A percentile compares a stretch with the other conserved stretches of the same genome.
Evolutionary conservation across 495 filamentous ascomycete genomes (phyloP).

Genomic region (Apodospora peruviana): DNA sequence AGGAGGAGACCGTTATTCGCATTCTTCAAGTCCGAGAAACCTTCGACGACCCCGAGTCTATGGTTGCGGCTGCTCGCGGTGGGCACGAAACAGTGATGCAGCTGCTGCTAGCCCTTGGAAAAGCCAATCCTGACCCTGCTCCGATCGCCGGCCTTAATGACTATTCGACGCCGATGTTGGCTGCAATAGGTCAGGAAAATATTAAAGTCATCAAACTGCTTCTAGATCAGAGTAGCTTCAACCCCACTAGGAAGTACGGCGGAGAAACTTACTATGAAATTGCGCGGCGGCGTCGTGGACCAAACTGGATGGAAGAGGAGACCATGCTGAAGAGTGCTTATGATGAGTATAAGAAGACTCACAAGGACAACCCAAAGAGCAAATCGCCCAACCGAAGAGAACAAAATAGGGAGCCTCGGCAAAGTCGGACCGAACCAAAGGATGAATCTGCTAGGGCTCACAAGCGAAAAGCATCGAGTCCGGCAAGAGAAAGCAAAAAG

Average conservation of each 20-base stretch:
- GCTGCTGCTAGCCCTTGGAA: slow-evolving; percentile 75
- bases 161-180: slow-evolving; percentile 84
- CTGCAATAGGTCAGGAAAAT: slow-evolving; percentile 88
- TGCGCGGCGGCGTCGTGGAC: slow-evolving; percentile 71
- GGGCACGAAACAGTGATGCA: slow-evolving; percentile 84
- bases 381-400: slow-evolving; percentile 52
- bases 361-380: slow-evolving; percentile 36
- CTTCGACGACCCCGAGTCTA: slow-evolving; percentile 69
- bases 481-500: slow-evolving; percentile 40
- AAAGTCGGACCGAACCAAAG: slow-evolving; percentile 42
- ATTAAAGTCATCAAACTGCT: slow-evolving; percentile 74
- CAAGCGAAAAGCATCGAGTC: slow-evolving; percentile 45
- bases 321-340: slow-evolving; percentile 75
- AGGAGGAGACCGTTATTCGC: slow-evolving; percentile 70
- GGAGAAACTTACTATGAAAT: slow-evolving; percentile 81
- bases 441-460: slow-evolving; percentile 31
- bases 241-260: slow-evolving; percentile 65
- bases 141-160: slow-evolving; percentile 50
- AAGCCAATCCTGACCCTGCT: slow-evolving; percentile 72
- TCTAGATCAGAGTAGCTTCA: slow-evolving; percentile 68
- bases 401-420: slow-evolving; percentile 50
- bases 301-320: slow-evolving; percentile 84
- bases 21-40: slow-evolving; percentile 71
- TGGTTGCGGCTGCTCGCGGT: slow-evolving; percentile 86
- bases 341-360: slow-evolving; percentile 53